Conservation (phyloP, 179 eudicot genomes). For the Drosera spatulata region DNA sequence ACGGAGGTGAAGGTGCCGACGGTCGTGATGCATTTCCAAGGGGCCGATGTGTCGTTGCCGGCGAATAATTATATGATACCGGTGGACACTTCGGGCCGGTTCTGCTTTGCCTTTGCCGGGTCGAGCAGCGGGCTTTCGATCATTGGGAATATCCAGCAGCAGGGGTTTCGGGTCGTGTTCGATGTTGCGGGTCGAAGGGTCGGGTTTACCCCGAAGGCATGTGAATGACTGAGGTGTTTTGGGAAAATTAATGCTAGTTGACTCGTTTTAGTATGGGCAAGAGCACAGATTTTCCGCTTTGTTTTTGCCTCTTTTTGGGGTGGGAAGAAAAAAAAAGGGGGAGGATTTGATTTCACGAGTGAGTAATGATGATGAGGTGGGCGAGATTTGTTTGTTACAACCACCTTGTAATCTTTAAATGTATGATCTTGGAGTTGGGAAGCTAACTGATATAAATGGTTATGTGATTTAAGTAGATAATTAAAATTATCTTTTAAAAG, state of each 20-base stretch:
- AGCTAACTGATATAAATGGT: too few relatives aligned
- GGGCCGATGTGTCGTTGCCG: conserved; percentile 70
- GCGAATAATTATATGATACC: conserved; percentile 87
- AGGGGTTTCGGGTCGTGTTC: conserved; percentile 73
- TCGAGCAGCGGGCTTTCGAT: conserved; percentile 71
- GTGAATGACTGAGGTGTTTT: conserved; percentile 25
- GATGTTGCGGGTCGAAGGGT: conserved; percentile 57
- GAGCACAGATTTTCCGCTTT: too few relatives aligned
- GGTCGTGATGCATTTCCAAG: conserved; percentile 67
- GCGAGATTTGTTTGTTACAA: too few relatives aligned
- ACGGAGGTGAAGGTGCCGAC: conserved; percentile 83
- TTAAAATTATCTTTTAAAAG: too few relatives aligned
- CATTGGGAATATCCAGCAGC: conserved; percentile 91
- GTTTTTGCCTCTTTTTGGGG: too few relatives aligned
- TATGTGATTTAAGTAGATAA: too few relatives aligned
- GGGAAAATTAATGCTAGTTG: not conserved
- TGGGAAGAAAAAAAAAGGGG: too few relatives aligned
- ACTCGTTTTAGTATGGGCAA: too few relatives aligned
- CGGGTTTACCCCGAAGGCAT: conserved; percentile 65
- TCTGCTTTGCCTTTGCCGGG: conserved; percentile 91
- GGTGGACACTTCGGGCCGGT: conserved; percentile 63
- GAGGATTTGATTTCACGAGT: too few relatives aligned
- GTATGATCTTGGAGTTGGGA: too few relatives aligned
- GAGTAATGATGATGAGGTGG: too few relatives aligned
- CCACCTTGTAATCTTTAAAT: too few relatives aligned